Evolutionary conservation across 1,284 basidiomycete genomes (phyloP).

Genomic region (Ustilago xerochloae): DNA sequence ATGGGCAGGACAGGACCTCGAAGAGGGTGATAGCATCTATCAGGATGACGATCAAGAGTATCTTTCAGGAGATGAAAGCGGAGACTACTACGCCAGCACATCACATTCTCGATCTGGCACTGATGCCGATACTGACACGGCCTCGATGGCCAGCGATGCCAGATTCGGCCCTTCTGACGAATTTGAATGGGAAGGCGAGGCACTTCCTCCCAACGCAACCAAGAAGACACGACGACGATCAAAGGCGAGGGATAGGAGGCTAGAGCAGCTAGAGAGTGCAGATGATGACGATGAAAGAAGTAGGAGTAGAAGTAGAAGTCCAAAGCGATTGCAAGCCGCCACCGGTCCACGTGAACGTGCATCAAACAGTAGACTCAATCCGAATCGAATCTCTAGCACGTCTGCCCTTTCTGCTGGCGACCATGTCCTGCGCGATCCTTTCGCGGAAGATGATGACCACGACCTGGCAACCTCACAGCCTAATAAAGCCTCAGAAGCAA

Average conservation of each 20-base stretch:
- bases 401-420: slow-evolving; percentile 4
- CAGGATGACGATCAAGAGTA: slow-evolving; percentile 56
- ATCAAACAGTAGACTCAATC: slow-evolving; percentile 27
- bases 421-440: slow-evolving; percentile 48
- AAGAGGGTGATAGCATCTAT: slow-evolving; percentile 53
- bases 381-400: slow-evolving; percentile 12
- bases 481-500: slow-evolving; percentile 17
- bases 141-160: slow-evolving; percentile 32
- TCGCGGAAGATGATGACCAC: slow-evolving; percentile 23
- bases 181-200: slow-evolving; percentile 53
- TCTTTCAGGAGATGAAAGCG: slow-evolving; percentile 21
- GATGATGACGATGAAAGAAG: slow-evolving; percentile 48
- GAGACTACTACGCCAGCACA: slow-evolving; percentile 16
- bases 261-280: slow-evolving; percentile 35
- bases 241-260: slow-evolving; percentile 34
- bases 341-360: slow-evolving; percentile 11
- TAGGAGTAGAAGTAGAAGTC: slow-evolving; percentile 51
- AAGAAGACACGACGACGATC: slow-evolving; percentile 13
- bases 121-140: slow-evolving; percentile 39
- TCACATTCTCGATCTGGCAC: slow-evolving; percentile 27
- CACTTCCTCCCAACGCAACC: slow-evolving; percentile 49
- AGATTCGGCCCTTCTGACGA: slow-evolving; percentile 25
- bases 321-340: slow-evolving; percentile 33
- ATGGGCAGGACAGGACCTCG: slow-evolving; percentile 63
- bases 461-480: neutral